Base-by-base conservation (phyloP, 208 protist species). In the Acanthamoeba culbertsoni region DNA sequence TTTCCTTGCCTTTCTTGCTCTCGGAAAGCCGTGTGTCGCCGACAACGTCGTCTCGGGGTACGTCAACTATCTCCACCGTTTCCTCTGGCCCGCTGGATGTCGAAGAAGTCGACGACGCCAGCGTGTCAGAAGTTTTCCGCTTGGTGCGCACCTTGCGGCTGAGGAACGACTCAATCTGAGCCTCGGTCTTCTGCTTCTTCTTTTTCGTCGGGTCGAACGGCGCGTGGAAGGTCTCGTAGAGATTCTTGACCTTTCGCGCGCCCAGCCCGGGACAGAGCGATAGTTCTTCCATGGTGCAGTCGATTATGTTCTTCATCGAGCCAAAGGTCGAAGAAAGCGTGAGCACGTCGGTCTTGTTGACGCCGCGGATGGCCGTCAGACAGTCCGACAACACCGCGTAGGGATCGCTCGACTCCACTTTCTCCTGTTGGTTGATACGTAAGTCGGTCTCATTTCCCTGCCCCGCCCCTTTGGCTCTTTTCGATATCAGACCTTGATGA, bases 321-420 rank as follows among this genome's bases (percentile, higher is more conserved):
- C 93, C 93, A 86, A 94, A 94, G 12, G 40, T 51, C 0, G 90
- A 75, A 5, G 86, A 37, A 0, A 95, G 93, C 28, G 93, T 95
- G 31, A 94, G 46, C 28, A 94, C 95, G 84, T 96, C 95, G 6
- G 84, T 95, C 71, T 95, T 96, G 93, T 95, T 96, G 42, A 96
- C 59, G 18, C 62, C 42, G 20, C 91, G 57, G 20, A 95, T 33
- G 26, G 86, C 33, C 14, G 93, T 95, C 31, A 96, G 90, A 0
- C 20, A 63, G 4, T 93, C 94, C n/a, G 94, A 90, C 42, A 93
- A 51, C 53, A 51, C 55, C 14, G 84, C 35, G 26, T 55, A 91
- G 3, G 48, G 84, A 68, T 91, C 20, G 40, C 37, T 28, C 5
- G 23, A 28, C 35, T 91, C 12, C 12, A 91, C 84, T 26, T 33